A percentile compares a stretch with the other conserved stretches of the same genome.
These are phyloP conservation scores for Linnemannia zychae DNA, from an alignment of 192 early-diverging fungal genomes.

Conservation along the genomic window DNA sequence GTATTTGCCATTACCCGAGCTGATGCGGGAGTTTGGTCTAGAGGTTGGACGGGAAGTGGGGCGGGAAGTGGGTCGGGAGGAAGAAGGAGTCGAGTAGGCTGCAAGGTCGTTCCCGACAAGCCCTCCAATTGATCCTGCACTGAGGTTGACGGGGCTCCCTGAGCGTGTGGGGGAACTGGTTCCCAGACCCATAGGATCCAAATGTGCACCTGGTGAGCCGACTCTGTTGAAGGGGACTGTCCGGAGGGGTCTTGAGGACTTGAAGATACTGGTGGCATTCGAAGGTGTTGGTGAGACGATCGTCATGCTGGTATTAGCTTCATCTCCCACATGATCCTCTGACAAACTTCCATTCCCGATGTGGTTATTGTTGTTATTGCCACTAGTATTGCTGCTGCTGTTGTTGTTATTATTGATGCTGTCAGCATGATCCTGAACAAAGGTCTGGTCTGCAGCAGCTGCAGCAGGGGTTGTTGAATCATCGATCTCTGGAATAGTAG, in stretches of 20 bases:
- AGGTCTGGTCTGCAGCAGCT: not conserved
- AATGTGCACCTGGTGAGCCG: slow-evolving; percentile 27
- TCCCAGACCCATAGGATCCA: slow-evolving; percentile 16
- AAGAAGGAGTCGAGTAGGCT: slow-evolving; percentile 49
- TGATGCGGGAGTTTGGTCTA: slow-evolving; percentile 35
- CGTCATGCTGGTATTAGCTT: not conserved
- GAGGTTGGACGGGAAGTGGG: slow-evolving; percentile 43
- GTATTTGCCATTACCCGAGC: slow-evolving; percentile 36
- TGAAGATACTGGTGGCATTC: not conserved
- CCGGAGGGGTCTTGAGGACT: slow-evolving; percentile 6
- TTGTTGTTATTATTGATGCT: not conserved
- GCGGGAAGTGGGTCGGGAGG: slow-evolving; percentile 32
- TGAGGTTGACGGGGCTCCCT: slow-evolving; percentile 41
- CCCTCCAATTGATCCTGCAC: slow-evolving; percentile 25
- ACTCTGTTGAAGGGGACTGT: slow-evolving; percentile 33
- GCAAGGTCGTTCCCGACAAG: slow-evolving; percentile 19
- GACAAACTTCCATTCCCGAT: not conserved
- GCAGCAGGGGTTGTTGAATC: not conserved
- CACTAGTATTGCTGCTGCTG: not conserved
- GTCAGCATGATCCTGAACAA: not conserved
- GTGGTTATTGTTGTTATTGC: slow-evolving; percentile 4
- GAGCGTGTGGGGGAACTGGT: slow-evolving; percentile 31
- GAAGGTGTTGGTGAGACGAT: slow-evolving; percentile 27
- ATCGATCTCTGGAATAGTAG: slow-evolving; percentile 5
- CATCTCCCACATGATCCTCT: slow-evolving; percentile 12